These are phyloP conservation scores for Serendipita sp. DNA, from an alignment of 768 basidiomycete species.

Conservation along the genomic window DNA sequence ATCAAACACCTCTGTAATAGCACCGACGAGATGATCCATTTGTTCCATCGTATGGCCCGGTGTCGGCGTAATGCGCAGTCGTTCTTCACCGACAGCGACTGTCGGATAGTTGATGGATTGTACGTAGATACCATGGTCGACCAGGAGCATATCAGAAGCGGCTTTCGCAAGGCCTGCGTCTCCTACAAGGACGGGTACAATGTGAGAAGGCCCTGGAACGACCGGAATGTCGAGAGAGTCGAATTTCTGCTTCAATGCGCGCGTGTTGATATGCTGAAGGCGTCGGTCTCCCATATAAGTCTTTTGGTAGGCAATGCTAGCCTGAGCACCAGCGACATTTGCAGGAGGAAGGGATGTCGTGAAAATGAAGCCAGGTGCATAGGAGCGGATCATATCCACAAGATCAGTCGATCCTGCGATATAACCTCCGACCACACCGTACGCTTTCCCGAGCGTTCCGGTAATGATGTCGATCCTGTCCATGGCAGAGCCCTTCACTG, in stretches of 20 bases:
- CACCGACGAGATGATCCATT: conserved; percentile 48
- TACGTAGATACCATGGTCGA: conserved; percentile 92
- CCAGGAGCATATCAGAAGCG: conserved; percentile 81
- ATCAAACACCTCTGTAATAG: conserved; percentile 71
- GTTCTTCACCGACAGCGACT: conserved; percentile 85
- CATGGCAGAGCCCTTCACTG: conserved; percentile 78
- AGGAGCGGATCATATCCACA: conserved; percentile 93
- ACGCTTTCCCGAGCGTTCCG: conserved; percentile 94
- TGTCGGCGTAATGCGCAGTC: conserved; percentile 93
- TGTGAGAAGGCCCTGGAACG: conserved; percentile 94
- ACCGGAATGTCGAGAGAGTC: conserved; percentile 80
- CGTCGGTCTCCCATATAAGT: conserved; percentile 83
- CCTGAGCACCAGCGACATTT: conserved; percentile 81
- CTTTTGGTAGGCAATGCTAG: conserved; percentile 87
- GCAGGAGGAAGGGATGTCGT: conserved; percentile 95
- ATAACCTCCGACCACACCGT: conserved; percentile 94
- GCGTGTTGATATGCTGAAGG: conserved; percentile 89
- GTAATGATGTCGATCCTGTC: conserved; percentile 97
- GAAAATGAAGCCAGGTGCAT: conserved; percentile 97
- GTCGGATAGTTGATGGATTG: conserved; percentile 98
- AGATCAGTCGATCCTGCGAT: conserved; percentile 88
- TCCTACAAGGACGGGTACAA: conserved; percentile 90
- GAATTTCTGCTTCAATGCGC: conserved; percentile 70
- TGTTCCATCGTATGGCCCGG: conserved; percentile 89
- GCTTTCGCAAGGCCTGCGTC: conserved; percentile 82